These are phyloP conservation scores for Parathielavia appendiculata DNA, from an alignment of 495 filamentous ascomycete genomes.

Conservation along the genomic window DNA sequence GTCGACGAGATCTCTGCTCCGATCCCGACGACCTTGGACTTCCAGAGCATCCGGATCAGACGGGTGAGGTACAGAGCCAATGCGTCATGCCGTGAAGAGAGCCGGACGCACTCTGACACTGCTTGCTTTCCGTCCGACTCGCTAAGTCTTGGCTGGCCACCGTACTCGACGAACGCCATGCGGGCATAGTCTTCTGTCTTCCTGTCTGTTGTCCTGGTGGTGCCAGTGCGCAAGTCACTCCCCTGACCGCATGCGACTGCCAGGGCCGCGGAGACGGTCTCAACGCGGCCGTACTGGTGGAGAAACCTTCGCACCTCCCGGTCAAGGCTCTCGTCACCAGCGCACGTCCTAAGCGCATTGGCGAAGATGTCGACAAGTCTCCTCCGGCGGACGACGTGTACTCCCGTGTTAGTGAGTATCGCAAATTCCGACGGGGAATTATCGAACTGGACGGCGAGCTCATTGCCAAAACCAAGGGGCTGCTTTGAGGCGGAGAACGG, in stretches of 20 bases:
- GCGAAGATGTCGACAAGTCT: constrained; percentile 92
- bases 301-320: constrained; percentile 77
- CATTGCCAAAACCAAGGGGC: constrained; percentile 86
- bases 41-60: constrained; percentile 83
- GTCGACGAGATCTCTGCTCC: constrained; percentile 50
- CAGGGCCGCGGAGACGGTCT: constrained; percentile 83
- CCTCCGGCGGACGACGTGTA: constrained; percentile 76
- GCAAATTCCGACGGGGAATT: constrained; percentile 73
- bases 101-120: constrained; percentile 71
- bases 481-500: constrained; percentile 61
- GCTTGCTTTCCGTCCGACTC: constrained; percentile 62
- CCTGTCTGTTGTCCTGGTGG: constrained; percentile 71
- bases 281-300: constrained; percentile 72
- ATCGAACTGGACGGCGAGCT: constrained; percentile 91
- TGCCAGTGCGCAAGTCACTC: constrained; percentile 62
- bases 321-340: constrained; percentile 73
- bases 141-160: constrained; percentile 72
- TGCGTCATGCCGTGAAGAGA: constrained; percentile 84
- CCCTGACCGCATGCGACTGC: constrained; percentile 96
- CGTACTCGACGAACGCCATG: constrained; percentile 81
- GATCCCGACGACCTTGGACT: constrained; percentile 46
- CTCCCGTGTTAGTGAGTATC: constrained; percentile 81
- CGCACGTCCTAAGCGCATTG: constrained; percentile 54
- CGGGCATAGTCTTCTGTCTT: constrained; percentile 76
- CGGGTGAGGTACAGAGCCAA: constrained; percentile 81